Conservation (phyloP, 805 yeast species). For the Yarrowia sp. region DNA sequence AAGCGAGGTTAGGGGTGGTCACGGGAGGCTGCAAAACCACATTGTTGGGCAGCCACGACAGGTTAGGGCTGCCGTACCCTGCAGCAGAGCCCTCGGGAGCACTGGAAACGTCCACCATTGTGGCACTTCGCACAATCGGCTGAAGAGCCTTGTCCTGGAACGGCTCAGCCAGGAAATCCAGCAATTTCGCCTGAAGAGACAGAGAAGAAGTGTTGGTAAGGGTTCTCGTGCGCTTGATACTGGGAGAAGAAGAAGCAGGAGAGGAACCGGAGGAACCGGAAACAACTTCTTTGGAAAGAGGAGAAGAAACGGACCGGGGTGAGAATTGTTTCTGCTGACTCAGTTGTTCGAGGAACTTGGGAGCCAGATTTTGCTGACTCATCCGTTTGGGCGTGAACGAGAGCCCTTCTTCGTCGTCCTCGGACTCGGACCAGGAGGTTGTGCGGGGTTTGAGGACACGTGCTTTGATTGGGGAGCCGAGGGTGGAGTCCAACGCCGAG, state of each 20-base stretch:
- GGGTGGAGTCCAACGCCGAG: background rate
- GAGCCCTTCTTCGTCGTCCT: constrained; percentile 32
- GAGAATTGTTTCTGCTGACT: constrained; percentile 2
- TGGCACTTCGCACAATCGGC: background rate
- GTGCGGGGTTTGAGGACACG: background rate
- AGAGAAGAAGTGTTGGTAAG: constrained; percentile 23
- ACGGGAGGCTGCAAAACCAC: constrained; percentile 39
- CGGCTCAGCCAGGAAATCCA: constrained; percentile 48
- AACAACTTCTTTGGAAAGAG: background rate
- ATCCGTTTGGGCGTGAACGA: constrained; percentile 33
- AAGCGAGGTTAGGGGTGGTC: constrained; percentile 57
- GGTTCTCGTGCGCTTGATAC: constrained; percentile 6
- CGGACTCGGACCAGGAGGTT: constrained; percentile 30
- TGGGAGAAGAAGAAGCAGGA: constrained; percentile 1
- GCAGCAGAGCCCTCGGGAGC: background rate
- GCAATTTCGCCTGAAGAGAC: constrained; percentile 42
- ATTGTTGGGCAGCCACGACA: background rate
- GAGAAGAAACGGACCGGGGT: constrained; percentile 8
- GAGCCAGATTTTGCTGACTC: constrained; percentile 3
- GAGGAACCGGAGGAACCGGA: constrained; percentile 3
- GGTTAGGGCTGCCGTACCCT: too few relatives aligned
- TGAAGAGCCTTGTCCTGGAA: constrained; percentile 45
- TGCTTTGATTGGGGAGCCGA: constrained; percentile 9
- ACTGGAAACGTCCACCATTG: constrained; percentile 27
- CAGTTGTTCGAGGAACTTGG: too few relatives aligned